Base-by-base conservation (phyloP, 2,329 filamentous ascomycete species). In the Apiospora marii region DNA sequence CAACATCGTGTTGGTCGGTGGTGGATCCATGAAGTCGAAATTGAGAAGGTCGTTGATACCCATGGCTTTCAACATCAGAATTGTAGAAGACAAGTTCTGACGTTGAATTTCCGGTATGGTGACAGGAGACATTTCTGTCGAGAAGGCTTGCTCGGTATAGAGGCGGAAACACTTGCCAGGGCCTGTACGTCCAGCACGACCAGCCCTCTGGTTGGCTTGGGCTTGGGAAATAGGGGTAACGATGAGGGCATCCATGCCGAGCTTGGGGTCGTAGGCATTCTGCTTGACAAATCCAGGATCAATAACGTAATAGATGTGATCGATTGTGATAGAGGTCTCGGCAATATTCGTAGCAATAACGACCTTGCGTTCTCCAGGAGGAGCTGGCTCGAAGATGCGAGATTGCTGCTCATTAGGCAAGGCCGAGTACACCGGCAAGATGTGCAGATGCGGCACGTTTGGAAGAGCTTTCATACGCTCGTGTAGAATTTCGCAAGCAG, bases 1-100 rank as follows among this genome's bases (percentile, higher is more conserved):
- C 75, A 99, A 89, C 94, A 98, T 98, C 16, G 96, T 98, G 79
- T 98, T 98, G 43, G 96, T 96, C 0, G 96, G 96, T 0, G 96
- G 96, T 0, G 96, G 95, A 79, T 99, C 96, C 96, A 99, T 98
- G 79, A 99, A 99, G 83, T 98, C 96, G 79, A 99, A 99, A 80
- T 97, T 95, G 16, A 99, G 88, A 1, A 99, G 87, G 80, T 99
- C 96, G 80, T 99, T 98, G 82, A 99, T 98, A 3, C 97, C 96
- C 95, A 99, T 98, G 0, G 96, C 96, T 81, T 99, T 99, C 69
- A 99, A 89, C 93, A 98, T 98, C 67, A 99, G 88, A 81, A 99
- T 98, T 0, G 96, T 98, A 77, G 93, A 92, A 0, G 94, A 93
- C 70, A 99, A 81, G 78, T 99, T 99, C 81, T 98, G 94, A 1